Evolutionary conservation across 305 asterid species (phyloP).

Genomic region (Fraxinus nigra): DNA sequence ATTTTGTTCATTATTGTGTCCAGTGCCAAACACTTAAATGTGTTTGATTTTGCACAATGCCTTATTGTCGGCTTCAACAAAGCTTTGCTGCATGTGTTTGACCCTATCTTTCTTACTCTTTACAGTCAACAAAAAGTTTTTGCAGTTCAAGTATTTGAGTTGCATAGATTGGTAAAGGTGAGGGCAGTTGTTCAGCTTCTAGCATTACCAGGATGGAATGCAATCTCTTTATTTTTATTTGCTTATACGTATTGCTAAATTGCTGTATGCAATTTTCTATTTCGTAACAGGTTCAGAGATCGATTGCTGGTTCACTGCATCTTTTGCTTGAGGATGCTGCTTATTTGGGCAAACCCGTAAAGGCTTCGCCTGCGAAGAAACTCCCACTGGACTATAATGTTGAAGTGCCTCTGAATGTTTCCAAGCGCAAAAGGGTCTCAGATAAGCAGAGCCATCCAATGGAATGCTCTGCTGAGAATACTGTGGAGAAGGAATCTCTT

Average conservation of each 20-base stretch:
- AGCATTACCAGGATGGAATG: neutral
- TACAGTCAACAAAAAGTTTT: conserved; percentile 86
- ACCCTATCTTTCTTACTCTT: conserved; percentile 16
- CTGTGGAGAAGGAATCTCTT: conserved; percentile 40
- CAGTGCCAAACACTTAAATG: neutral
- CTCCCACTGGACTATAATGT: conserved; percentile 37
- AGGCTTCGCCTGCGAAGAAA: conserved; percentile 39
- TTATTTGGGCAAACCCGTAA: conserved; percentile 39
- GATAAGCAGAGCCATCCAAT: conserved; percentile 40
- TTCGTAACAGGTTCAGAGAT: conserved; percentile 63
- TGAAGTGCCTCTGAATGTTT: conserved; percentile 32
- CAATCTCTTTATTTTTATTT: neutral
- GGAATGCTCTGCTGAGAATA: conserved; percentile 68
- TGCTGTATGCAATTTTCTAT: neutral
- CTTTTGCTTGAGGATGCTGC: conserved; percentile 49
- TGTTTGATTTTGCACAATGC: neutral
- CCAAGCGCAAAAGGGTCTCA: conserved; percentile 35
- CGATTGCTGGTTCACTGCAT: conserved; percentile 64
- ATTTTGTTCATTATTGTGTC: neutral
- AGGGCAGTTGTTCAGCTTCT: neutral
- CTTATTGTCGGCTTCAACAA: neutral
- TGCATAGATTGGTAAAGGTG: conserved; percentile 88
- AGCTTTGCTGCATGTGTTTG: conserved; percentile 13
- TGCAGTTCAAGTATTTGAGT: conserved; percentile 90
- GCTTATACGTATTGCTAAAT: neutral